Evolutionary conservation across 208 protist species (phyloP), one percentile per base, ranked within the genome.

Genomic region (Trypanosoma avium): DNA sequence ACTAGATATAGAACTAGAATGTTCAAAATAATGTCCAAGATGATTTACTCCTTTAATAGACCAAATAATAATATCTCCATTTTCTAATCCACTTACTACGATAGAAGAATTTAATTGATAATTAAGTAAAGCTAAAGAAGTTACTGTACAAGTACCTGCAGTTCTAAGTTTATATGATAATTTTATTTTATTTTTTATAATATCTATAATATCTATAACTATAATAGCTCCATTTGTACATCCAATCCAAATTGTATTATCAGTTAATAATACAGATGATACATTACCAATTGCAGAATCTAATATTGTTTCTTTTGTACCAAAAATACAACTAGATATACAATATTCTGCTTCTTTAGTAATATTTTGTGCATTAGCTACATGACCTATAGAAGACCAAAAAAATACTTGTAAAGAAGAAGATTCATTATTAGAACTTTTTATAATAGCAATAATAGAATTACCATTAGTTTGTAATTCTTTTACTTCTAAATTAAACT

Each of bases 71-170:
- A 63, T 61, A 32, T 70, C 55, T 0, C 64, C 64, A 42, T 57
- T 62, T 49, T 61, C 54, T 26, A 70, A 43, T 35, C 64, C 55
- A 57, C 55, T 70, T 35, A 36, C 64, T n/a, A 70, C 64, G 24
- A 61, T 9, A 9, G 46, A 32, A 19, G 21, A 27, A 8, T 35
- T 12, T 32, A 35, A 32, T 4, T 54, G 17, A 19, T 48, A 30
- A 26, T n/a, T 10, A 26, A 70, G 24, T 4, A 43, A 35, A 3
- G 55, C 55, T 33, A 63, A 24, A 32, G 55, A 8, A 13, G 55
- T 46, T 21, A 62, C 64, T 13, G 55, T 17, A 30, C 53, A 61
- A 17, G 46, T 15, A 27, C 64, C 55, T 32, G 55, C 55, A n/a
- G 55, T 56, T 24, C 54, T 40, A 36, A 67, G 33, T 19, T 5